These are phyloP conservation scores for Fusarium domesticum DNA, from an alignment of 2,329 filamentous ascomycete genomes.

Conservation along the genomic window DNA sequence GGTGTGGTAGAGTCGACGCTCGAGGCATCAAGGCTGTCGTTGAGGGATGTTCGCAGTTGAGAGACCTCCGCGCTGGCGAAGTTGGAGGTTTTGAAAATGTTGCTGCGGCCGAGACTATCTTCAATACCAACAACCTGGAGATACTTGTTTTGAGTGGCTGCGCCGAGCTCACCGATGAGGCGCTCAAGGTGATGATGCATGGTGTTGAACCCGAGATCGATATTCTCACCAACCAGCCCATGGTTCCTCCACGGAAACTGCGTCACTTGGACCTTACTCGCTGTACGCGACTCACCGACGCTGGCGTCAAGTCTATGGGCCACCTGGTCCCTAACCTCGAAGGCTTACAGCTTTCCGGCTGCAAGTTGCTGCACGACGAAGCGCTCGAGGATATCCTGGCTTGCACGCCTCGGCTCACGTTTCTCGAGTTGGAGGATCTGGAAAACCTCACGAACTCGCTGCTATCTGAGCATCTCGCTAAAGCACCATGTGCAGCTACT, in stretches of 20 bases:
- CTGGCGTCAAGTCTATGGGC: conserved; percentile 67
- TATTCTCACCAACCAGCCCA: conserved; percentile 69
- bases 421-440: conserved; percentile 87
- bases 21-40: conserved; percentile 71
- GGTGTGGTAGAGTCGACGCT: conserved; percentile 85
- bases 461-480: conserved; percentile 69
- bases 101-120: conserved; percentile 70
- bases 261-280: conserved; percentile 83
- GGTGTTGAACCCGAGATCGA: conserved; percentile 77
- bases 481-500: conserved; percentile 66
- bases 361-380: conserved; percentile 68
- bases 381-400: conserved; percentile 70
- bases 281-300: conserved; percentile 70
- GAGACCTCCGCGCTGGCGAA: conserved; percentile 78
- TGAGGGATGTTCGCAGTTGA: conserved; percentile 67
- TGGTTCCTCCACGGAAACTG: conserved; percentile 73
- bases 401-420: conserved; percentile 73
- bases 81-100: conserved; percentile 74
- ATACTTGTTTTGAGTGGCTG: conserved; percentile 80
- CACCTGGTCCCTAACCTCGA: conserved; percentile 75
- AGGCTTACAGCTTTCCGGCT: conserved; percentile 79
- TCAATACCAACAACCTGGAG: conserved; percentile 77
- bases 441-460: conserved; percentile 71
- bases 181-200: conserved; percentile 70
- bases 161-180: conserved; percentile 70